Evolutionary conservation across 345 rosid species (phyloP).

Genomic region (Aquilaria malaccensis): DNA sequence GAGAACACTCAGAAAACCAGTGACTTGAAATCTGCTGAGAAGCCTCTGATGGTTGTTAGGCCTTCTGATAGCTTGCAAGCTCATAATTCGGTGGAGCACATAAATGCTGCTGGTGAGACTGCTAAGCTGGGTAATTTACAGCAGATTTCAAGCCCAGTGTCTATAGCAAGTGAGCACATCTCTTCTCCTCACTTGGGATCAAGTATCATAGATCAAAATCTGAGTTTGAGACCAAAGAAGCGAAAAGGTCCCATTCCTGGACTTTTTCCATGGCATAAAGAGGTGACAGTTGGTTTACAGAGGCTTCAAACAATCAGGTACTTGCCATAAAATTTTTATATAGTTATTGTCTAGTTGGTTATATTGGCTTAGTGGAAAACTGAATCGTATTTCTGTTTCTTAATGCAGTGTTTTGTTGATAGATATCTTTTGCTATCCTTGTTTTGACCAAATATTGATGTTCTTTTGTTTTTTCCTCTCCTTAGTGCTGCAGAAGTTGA

Average conservation of each 20-base stretch:
- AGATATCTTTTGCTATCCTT: background rate
- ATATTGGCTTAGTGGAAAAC: background rate
- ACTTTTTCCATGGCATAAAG: slow-evolving; percentile 62
- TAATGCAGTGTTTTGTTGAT: background rate
- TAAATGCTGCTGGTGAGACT: slow-evolving; percentile 27
- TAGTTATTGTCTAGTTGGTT: background rate
- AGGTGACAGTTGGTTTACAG: slow-evolving; percentile 31
- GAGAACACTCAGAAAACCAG: slow-evolving; percentile 34
- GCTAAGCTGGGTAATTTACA: slow-evolving; percentile 21
- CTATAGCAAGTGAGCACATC: slow-evolving; percentile 28
- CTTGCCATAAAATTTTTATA: slow-evolving; percentile 10
- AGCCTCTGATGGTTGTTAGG: slow-evolving; percentile 30
- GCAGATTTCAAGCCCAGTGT: slow-evolving; percentile 23
- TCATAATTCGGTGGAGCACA: slow-evolving; percentile 28
- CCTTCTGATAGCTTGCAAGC: slow-evolving; percentile 34
- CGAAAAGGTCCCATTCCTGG: slow-evolving; percentile 54
- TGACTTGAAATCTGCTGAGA: slow-evolving; percentile 34
- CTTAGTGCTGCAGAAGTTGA: slow-evolving; percentile 64
- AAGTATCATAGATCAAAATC: slow-evolving; percentile 26
- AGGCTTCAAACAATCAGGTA: slow-evolving; percentile 65
- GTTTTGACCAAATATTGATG: background rate
- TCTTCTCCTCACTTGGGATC: slow-evolving; percentile 30
- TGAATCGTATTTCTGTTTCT: background rate
- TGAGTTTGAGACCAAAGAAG: slow-evolving; percentile 43
- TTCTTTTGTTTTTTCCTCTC: slow-evolving; percentile 10